These are phyloP conservation scores for Quercus bicolor DNA, from an alignment of 306 rosid species.

Conservation along the genomic window DNA sequence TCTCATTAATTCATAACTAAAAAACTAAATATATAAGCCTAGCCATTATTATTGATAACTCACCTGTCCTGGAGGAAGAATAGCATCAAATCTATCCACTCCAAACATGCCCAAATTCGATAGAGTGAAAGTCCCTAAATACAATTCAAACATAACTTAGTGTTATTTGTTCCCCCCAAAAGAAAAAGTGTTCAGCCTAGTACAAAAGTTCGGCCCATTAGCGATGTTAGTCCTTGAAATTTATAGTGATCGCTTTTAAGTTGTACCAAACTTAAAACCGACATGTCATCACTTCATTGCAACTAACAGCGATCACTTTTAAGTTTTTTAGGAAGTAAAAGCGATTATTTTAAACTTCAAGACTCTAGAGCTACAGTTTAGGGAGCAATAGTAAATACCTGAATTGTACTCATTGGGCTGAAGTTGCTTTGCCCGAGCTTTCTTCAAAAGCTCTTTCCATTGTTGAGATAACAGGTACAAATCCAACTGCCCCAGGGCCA, in stretches of 20 bases:
- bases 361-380: too few relatives aligned
- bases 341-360: too few relatives aligned
- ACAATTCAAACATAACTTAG: background rate
- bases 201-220: too few relatives aligned
- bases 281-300: too few relatives aligned
- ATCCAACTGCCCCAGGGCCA: conserved; percentile 61
- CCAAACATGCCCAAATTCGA: conserved; percentile 97
- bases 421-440: conserved; percentile 88
- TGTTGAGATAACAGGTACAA: conserved; percentile 77
- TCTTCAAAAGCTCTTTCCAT: conserved; percentile 88
- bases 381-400: conserved; percentile 31
- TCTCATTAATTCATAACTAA: background rate
- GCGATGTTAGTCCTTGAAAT: too few relatives aligned
- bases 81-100: conserved; percentile 91
- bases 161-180: background rate
- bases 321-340: too few relatives aligned
- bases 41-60: conserved; percentile 6
- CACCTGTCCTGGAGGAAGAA: conserved; percentile 99
- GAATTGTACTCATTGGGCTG: conserved; percentile 88
- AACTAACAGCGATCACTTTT: too few relatives aligned
- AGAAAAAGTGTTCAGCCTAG: background rate
- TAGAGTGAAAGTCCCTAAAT: conserved; percentile 84
- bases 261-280: too few relatives aligned
- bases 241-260: too few relatives aligned
- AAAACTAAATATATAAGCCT: background rate